A percentile compares a stretch with the other conserved stretches of the same genome.
These are phyloP conservation scores for Aechmea fasciata DNA, from an alignment of 176 grass and related monocot genomes.

Conservation along the genomic window DNA sequence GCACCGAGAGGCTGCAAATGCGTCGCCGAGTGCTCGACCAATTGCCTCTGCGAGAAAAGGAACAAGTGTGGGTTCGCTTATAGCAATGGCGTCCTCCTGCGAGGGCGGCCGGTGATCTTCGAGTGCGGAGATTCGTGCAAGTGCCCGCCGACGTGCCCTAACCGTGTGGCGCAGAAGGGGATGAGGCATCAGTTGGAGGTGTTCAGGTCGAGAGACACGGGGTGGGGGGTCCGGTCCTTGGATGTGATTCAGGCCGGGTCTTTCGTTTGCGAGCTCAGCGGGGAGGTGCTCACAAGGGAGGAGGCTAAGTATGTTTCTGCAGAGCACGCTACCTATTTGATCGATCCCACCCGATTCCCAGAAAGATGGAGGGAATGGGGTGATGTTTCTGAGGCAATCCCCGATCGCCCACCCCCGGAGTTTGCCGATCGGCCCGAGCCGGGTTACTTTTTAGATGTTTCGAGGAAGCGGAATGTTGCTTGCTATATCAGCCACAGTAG, in stretches of 20 bases:
- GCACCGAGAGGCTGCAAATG: slow-evolving; percentile 46
- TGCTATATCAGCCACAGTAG: slow-evolving; percentile 72
- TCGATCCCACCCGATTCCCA: slow-evolving; percentile 50
- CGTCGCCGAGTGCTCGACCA: slow-evolving; percentile 5
- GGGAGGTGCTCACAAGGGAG: slow-evolving; percentile 29
- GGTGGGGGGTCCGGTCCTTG: slow-evolving; percentile 69
- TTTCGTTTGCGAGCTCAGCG: slow-evolving; percentile 65
- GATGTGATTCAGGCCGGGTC: slow-evolving; percentile 69
- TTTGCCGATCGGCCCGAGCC: slow-evolving; percentile 17
- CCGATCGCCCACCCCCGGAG: slow-evolving; percentile 5
- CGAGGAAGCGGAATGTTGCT: slow-evolving; percentile 49
- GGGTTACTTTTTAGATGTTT: slow-evolving; percentile 51
- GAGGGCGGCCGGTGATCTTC: slow-evolving; percentile 62
- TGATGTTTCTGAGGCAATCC: slow-evolving; percentile 36
- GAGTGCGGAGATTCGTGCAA: slow-evolving; percentile 54
- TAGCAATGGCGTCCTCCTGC: slow-evolving; percentile 41
- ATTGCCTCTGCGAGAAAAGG: slow-evolving; percentile 43
- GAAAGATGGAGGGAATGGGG: slow-evolving; percentile 80
- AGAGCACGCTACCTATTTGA: slow-evolving; percentile 10
- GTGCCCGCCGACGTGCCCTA: slow-evolving; percentile 47
- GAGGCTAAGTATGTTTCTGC: slow-evolving; percentile 1
- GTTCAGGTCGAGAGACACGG: slow-evolving; percentile 61
- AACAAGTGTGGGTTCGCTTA: slow-evolving; percentile 38
- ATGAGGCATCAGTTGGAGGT: slow-evolving; percentile 69
- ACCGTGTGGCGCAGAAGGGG: slow-evolving; percentile 62